These are phyloP conservation scores for Vigna trinervia DNA, from an alignment of 306 rosid species.

Conservation along the genomic window DNA sequence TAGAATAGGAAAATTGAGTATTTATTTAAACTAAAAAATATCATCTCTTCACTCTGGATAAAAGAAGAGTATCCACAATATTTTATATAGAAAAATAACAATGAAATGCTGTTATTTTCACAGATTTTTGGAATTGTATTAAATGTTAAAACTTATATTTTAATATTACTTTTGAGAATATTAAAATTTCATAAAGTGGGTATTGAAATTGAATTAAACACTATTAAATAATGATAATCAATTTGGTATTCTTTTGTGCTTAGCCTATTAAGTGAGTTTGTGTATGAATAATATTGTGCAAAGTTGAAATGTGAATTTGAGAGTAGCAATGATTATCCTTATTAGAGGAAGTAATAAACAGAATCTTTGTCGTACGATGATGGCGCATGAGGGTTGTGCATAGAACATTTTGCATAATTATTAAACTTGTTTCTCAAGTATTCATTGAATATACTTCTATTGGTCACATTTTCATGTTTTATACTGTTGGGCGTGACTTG, in stretches of 20 bases:
- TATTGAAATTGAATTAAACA: not conserved
- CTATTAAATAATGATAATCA: not conserved
- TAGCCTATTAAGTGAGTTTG: too few relatives aligned
- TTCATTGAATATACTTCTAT: conserved; percentile 35
- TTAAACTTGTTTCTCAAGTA: conserved; percentile 37
- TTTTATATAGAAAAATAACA: too few relatives aligned
- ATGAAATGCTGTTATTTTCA: too few relatives aligned
- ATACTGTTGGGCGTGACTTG: conserved; percentile 31
- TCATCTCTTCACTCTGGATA: too few relatives aligned
- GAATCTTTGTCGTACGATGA: conserved; percentile 16
- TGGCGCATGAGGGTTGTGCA: conserved; percentile 12
- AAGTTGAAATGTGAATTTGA: not conserved
- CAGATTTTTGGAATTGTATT: too few relatives aligned
- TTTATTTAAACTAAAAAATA: too few relatives aligned
- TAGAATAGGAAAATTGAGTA: too few relatives aligned
- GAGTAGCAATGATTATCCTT: conserved; percentile 1
- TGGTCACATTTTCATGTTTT: conserved; percentile 15
- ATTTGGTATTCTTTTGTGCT: not conserved
- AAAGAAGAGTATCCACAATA: too few relatives aligned
- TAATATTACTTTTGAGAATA: too few relatives aligned
- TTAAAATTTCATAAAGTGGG: too few relatives aligned
- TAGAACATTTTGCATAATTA: conserved; percentile 14
- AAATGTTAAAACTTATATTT: too few relatives aligned
- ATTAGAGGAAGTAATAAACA: conserved; percentile 29
- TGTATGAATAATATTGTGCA: not conserved